Base-by-base conservation (phyloP, 805 yeast genomes). In the Candida alai region DNA sequence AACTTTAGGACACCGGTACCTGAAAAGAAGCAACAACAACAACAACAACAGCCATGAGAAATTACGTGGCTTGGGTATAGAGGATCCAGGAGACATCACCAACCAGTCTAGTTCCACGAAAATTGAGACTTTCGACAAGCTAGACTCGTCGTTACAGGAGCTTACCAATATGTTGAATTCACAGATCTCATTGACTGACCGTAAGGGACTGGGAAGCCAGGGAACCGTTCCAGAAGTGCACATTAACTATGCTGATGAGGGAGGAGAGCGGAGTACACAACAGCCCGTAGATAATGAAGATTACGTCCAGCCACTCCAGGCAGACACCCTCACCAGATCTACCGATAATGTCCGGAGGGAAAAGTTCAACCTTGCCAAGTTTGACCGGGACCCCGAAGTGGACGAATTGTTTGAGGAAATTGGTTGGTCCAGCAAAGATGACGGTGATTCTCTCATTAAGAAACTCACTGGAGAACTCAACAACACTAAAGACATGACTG, bases 351-450 rank as follows among this genome's bases (percentile, higher is more conserved):
- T 47, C 17, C 32, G 28, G 14, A 41, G 44, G 27, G 28, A 35
- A 2, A 27, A 17, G 15, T 16, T 23, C 6, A 34, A 19, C 11
- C 6, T 23, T 7, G 12, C 28, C 6, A 10, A n/a, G 17, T 14
- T 26, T 16, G 29, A 32, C 12, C 58, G 54, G 20, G 71, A 64
- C 34, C 53, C 70, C 0, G 76, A 70, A 36, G 50, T 72, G 19
- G 81, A 78, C 31, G 94, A 85, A 40, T 56, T 86, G 10, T 72
- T 89, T 37, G 85, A 82, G 19, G 90, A 84, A 41, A 70, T 88
- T 15, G 76, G 79, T 20, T 90, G 96, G 93, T 73, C 73, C 19
- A 71, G 80, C 2, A 60, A 67, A 4, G 95, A 84, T 49, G 81
- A 77, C 41, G 72, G 85, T 6, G 70, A 65, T 19, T 64, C 70